These are phyloP conservation scores for Leccinum olivaceoglutinosum DNA, from an alignment of 1,284 basidiomycete species.

Conservation along the genomic window DNA sequence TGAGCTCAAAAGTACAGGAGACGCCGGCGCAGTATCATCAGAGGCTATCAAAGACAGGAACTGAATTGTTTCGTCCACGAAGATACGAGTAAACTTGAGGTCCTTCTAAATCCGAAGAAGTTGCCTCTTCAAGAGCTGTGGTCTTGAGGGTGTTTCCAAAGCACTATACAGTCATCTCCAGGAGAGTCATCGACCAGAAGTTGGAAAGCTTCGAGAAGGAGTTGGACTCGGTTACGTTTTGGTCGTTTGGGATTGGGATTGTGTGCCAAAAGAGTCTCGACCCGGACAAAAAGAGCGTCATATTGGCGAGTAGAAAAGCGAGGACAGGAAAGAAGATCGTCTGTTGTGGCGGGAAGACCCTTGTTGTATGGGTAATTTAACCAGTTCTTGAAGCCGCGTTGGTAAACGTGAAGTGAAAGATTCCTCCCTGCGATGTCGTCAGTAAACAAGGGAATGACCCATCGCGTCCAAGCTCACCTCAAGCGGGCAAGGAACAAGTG, in stretches of 20 bases:
- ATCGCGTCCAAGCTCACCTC: constrained; percentile 40
- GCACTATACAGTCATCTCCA: constrained; percentile 32
- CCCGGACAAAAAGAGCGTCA: constrained; percentile 58
- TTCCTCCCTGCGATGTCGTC: constrained; percentile 46
- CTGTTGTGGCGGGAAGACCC: constrained; percentile 33
- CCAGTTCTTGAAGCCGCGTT: constrained; percentile 61
- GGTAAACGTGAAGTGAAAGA: constrained; percentile 52
- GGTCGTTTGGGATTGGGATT: constrained; percentile 31
- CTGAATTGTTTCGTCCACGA: constrained; percentile 65
- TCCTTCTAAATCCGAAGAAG: constrained; percentile 16
- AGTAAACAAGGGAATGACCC: neutral
- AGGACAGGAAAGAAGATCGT: constrained; percentile 46
- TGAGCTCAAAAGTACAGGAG: constrained; percentile 19
- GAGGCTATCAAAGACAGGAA: constrained; percentile 26
- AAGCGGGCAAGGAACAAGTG: constrained; percentile 68
- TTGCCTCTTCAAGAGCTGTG: constrained; percentile 23
- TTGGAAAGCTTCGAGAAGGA: constrained; percentile 58
- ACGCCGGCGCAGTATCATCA: constrained; percentile 12
- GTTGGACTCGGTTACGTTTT: constrained; percentile 48
- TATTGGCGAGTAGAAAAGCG: constrained; percentile 60
- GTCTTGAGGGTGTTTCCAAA: constrained; percentile 51
- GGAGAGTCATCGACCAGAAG: constrained; percentile 32
- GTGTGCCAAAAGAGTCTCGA: constrained; percentile 46
- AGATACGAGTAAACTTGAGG: constrained; percentile 40
- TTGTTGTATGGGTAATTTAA: constrained; percentile 62